Conservation (phyloP, 2,329 filamentous ascomycete species). For the Pestalotiopsis sp. region DNA sequence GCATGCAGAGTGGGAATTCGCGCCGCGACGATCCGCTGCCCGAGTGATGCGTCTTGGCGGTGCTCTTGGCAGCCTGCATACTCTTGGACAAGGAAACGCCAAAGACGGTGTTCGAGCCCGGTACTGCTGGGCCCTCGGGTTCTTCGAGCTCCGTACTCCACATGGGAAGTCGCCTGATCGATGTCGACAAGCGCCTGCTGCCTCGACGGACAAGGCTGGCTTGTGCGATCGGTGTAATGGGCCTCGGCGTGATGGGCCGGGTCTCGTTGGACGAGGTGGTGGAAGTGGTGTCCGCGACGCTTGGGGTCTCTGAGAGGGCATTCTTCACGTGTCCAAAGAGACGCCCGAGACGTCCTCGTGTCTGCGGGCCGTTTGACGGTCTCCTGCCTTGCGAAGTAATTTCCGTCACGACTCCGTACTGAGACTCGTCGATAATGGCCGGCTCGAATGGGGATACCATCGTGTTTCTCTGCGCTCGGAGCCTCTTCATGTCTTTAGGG, state of each 20-base stretch:
- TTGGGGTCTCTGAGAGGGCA: constrained; percentile 25
- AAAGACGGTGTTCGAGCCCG: constrained; percentile 36
- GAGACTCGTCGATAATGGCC: constrained; percentile 17
- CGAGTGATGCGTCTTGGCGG: constrained; percentile 41
- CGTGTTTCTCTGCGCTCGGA: constrained; percentile 25
- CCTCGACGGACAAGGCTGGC: constrained; percentile 31
- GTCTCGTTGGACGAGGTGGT: constrained; percentile 22
- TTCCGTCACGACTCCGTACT: constrained; percentile 27
- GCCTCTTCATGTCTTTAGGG: constrained; percentile 32
- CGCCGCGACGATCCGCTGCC: constrained; percentile 36
- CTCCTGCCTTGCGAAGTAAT: constrained; percentile 22
- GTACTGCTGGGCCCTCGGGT: constrained; percentile 21
- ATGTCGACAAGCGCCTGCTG: constrained; percentile 32
- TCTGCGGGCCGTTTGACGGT: not conserved
- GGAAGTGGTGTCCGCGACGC: constrained; percentile 22
- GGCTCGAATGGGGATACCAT: constrained; percentile 28
- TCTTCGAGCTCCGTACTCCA: constrained; percentile 31
- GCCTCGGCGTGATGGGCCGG: constrained; percentile 24
- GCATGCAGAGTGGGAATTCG: constrained; percentile 44
- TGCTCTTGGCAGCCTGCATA: constrained; percentile 40
- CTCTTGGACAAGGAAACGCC: constrained; percentile 41
- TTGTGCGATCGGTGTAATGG: constrained; percentile 28
- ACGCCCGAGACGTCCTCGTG: constrained; percentile 19
- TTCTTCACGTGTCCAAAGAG: constrained; percentile 29
- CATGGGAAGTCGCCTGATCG: constrained; percentile 34